Conservation (phyloP, 768 basidiomycete genomes). For the Wakefieldia striispora region DNA sequence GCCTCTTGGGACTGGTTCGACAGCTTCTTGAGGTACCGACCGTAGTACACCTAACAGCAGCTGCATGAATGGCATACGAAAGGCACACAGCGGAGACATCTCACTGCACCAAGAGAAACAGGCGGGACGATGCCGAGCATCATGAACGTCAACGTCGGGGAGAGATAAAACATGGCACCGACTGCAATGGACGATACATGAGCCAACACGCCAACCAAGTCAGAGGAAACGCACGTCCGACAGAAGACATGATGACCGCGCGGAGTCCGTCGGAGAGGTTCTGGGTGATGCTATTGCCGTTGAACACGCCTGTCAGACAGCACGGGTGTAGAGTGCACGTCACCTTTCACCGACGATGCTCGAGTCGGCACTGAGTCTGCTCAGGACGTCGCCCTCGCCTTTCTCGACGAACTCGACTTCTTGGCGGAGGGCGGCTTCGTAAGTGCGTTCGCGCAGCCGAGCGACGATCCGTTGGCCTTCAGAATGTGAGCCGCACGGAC, state of each 20-base stretch:
- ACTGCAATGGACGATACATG: slow-evolving; percentile 48
- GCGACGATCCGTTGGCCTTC: slow-evolving; percentile 87
- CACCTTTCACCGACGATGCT: slow-evolving; percentile 95
- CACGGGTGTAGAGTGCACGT: background rate
- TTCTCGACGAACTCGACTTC: slow-evolving; percentile 93
- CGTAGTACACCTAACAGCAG: slow-evolving; percentile 80
- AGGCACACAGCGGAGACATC: slow-evolving; percentile 19
- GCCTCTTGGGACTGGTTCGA: slow-evolving; percentile 93
- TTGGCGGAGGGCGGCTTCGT: slow-evolving; percentile 78
- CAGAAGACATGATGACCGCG: slow-evolving; percentile 89
- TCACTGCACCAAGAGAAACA: slow-evolving; percentile 78
- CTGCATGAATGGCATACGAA: slow-evolving; percentile 8
- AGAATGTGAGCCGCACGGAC: background rate
- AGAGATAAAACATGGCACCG: slow-evolving; percentile 93
- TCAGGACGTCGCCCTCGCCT: slow-evolving; percentile 92
- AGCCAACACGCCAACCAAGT: background rate
- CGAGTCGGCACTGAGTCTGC: slow-evolving; percentile 86
- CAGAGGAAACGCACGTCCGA: slow-evolving; percentile 64
- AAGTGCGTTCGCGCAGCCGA: slow-evolving; percentile 77
- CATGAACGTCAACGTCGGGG: slow-evolving; percentile 80
- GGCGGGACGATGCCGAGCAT: slow-evolving; percentile 94
- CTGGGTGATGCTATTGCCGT: slow-evolving; percentile 57
- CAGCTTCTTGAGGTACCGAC: slow-evolving; percentile 88
- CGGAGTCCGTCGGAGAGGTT: slow-evolving; percentile 79
- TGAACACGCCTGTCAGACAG: background rate